phyloP scores from a whole-genome alignment of 495 filamentous ascomycete species.

The Lichenothelia convexa region DNA sequence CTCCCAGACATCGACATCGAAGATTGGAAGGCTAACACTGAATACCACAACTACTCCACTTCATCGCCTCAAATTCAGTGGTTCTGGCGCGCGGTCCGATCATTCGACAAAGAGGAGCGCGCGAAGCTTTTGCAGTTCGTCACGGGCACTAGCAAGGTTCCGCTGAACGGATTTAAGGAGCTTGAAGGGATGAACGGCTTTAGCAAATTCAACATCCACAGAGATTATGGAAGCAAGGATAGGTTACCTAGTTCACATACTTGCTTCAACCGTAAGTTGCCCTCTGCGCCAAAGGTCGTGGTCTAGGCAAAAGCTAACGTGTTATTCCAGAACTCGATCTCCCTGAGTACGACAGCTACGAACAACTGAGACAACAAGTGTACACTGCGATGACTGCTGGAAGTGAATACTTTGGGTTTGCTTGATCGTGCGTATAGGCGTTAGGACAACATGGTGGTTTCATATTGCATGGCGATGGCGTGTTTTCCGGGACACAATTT shows the following conservation, averaged over 20 bases:
- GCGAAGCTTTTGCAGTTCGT: slow-evolving; percentile 97
- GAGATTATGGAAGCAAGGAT: slow-evolving; percentile 95
- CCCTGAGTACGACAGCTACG: slow-evolving; percentile 95
- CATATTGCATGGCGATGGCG: too few species aligned
- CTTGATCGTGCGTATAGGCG: too few species aligned
- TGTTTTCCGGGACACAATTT: too few species aligned
- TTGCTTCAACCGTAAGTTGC: slow-evolving; percentile 93
- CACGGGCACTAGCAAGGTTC: slow-evolving; percentile 95
- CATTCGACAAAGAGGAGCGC: slow-evolving; percentile 96
- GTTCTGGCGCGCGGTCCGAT: slow-evolving; percentile 98
- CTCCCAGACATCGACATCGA: slow-evolving; percentile 94
- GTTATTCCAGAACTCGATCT: slow-evolving; percentile 72
- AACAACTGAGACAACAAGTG: slow-evolving; percentile 66
- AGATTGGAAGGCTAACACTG: slow-evolving; percentile 97
- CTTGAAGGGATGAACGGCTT: slow-evolving; percentile 99
- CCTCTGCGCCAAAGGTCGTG: background rate
- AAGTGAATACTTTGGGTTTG: slow-evolving; percentile 96
- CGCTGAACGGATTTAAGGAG: slow-evolving; percentile 97
- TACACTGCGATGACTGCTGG: slow-evolving; percentile 90
- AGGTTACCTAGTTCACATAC: slow-evolving; percentile 91
- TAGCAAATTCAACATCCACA: slow-evolving; percentile 95
- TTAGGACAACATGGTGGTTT: too few species aligned
- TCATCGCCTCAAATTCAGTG: slow-evolving; percentile 95
- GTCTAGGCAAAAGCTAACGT: slow-evolving; percentile 14
- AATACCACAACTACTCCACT: slow-evolving; percentile 94